Conservation (phyloP, 2,329 filamentous ascomycete species). For the Fusarium sp. region DNA sequence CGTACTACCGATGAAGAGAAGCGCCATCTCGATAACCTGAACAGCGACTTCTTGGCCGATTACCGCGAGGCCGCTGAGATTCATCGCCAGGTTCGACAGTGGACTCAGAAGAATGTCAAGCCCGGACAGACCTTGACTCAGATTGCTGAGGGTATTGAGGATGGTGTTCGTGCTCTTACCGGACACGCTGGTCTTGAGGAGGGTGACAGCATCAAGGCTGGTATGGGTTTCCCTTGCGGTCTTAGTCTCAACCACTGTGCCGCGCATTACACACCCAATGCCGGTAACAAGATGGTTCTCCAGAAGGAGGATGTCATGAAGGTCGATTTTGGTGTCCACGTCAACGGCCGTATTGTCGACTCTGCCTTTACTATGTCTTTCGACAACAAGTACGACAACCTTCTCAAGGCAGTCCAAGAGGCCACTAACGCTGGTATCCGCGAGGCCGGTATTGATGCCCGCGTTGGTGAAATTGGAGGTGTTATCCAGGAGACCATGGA, state of each 20-base stretch:
- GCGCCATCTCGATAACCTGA: constrained; percentile 83
- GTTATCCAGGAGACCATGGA: constrained; percentile 93
- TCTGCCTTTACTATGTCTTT: constrained; percentile 84
- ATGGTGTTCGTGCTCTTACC: constrained; percentile 80
- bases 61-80: constrained; percentile 89
- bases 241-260: constrained; percentile 87
- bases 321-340: constrained; percentile 84
- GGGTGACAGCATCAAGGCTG: constrained; percentile 81
- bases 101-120: constrained; percentile 83
- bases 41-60: constrained; percentile 82
- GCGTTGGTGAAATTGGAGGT: constrained; percentile 86
- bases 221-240: constrained; percentile 89
- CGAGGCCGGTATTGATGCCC: constrained; percentile 91
- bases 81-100: constrained; percentile 88
- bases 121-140: constrained; percentile 84
- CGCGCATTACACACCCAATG: constrained; percentile 89
- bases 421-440: constrained; percentile 85
- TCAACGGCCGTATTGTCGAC: constrained; percentile 84
- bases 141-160: constrained; percentile 89
- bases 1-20: constrained; percentile 87
- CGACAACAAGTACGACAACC: constrained; percentile 79
- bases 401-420: constrained; percentile 78
- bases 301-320: constrained; percentile 82
- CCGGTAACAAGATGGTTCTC: constrained; percentile 82
- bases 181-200: constrained; percentile 82